Base-by-base conservation (phyloP, 1,284 basidiomycete species). In the Ustilago shanxiensis region DNA sequence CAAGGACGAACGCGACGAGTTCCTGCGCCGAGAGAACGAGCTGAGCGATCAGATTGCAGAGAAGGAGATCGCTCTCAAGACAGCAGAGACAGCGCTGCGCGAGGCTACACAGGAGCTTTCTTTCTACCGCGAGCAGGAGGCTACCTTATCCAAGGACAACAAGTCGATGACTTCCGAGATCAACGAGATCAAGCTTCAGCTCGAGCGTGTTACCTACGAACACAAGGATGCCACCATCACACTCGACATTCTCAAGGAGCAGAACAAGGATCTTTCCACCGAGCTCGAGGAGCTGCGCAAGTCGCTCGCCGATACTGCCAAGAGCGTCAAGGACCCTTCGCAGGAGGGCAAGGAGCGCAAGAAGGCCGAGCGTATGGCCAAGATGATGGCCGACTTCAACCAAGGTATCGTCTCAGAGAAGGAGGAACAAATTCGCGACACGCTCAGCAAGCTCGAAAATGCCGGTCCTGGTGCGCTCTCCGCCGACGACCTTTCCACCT, bases 301-400 rank as follows among this genome's bases (percentile, higher is more conserved):
- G 73, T 72, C 67, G 57, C 66, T 80, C 28, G 71, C 58, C 26
- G 78, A 82, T 35, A 72, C 66, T 0, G 69, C 65, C 50, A 65
- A 75, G 60, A 69, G 33, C 49, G 78, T 72, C 55, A 71, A 65
- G 50, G 73, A 84, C 51, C 77, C 91, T 14, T 91, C 91, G 33
- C 90, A 91, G 26, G 96, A 98, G 86, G 96, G 76, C 96, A 98
- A 97, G 88, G 96, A 99, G 89, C 96, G 95, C 89, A 92, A 94
- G 87, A 99, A 98, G 88, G 95, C 97, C 83, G 96, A 98, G 88
- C 97, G 97, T 90, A 95, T 99, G 93, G 95, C 94, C n/a, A 89
- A 96, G 79, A 97, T 99, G 95, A 98, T 99, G 95, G 94, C 95
- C 72, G 96, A 97, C 87, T 97, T 99, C 83, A 83, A 81, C 61